phyloP scores from a whole-genome alignment of 768 basidiomycete species.

The Udeniomyces megalosporus region DNA sequence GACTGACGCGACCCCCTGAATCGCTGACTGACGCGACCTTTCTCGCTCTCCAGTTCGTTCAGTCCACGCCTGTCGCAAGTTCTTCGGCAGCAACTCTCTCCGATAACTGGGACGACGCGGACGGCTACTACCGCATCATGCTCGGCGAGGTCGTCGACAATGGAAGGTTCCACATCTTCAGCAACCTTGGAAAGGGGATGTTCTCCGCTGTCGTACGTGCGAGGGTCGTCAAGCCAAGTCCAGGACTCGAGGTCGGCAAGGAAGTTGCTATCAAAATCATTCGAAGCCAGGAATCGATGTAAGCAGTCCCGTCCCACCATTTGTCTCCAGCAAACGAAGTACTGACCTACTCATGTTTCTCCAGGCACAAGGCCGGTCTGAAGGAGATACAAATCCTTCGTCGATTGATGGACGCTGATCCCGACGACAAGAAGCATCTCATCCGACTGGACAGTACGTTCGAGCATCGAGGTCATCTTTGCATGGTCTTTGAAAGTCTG shows the following conservation, averaged over 20 bases:
- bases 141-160: constrained; percentile 86
- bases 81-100: constrained; percentile 37
- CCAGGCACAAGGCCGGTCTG: constrained; percentile 81
- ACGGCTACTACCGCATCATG: constrained; percentile 89
- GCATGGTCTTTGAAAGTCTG: constrained; percentile 84
- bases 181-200: constrained; percentile 95
- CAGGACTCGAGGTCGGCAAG: constrained; percentile 35
- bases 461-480: constrained; percentile 92
- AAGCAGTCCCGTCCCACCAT: constrained; percentile 27
- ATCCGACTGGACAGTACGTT: constrained; percentile 86
- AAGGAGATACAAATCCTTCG: constrained; percentile 83
- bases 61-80: background rate
- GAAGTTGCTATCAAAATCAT: constrained; percentile 98
- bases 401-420: constrained; percentile 73
- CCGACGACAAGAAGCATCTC: constrained; percentile 91
- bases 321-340: background rate
- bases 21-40: background rate
- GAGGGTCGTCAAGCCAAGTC: constrained; percentile 43
- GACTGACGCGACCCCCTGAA: background rate
- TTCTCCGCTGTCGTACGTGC: constrained; percentile 93
- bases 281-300: constrained; percentile 92
- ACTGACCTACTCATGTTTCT: background rate
- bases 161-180: constrained; percentile 85
- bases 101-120: constrained; percentile 80
- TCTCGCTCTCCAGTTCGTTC: background rate